Evolutionary conservation across 257 asterid genomes (phyloP), one percentile per base, ranked within the genome.

Genomic region (Petrea volubilis): DNA sequence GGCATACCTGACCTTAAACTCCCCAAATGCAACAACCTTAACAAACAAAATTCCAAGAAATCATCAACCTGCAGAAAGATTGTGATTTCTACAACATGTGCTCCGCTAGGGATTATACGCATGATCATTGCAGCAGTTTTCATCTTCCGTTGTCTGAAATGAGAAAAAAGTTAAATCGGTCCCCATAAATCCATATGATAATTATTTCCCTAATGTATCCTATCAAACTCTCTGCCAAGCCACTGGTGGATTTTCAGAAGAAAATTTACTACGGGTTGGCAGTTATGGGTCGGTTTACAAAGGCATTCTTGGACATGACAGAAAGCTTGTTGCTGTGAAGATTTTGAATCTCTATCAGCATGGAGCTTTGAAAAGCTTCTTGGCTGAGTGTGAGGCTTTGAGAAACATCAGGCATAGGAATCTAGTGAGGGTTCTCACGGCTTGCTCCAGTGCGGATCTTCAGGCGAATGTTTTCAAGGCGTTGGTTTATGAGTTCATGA

Each of bases 381-480:
- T 78, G 34, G 76, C 82, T 5, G 73, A 78, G 28, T 78, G 82
- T 34, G 75, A 78, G 51, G 78, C 74, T 44, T 61, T 78, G 34
- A 67, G 72, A 61, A 73, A 68, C 60, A 61, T 55, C 10, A 53
- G 74, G 59, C 82, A 78, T 46, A 43, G 76, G 24, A 78, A 78
- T 73, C 66, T 78, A 41, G 52, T 73, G 1, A 72, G 68, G 58
- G 75, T 78, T 17, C 72, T 78, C 17, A 61, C 75, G 3, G 79
- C 72, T 1, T 78, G 78, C 76, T 73, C 72, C 2, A 68, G 76
- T 1, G 20, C 68, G 27, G 76, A 78, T 46, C 18, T 60, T 44
- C 76, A 64, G 15, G 72, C 72, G 9, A 78, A 61, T 6, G 66
- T 68, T 1, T 78, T 78, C 43, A 78, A 78, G 62, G 76, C 82